Percentiles rank a stretch among this genome's conserved stretches.
These are phyloP conservation scores for Shiraia bambusicola DNA, from an alignment of 2,329 filamentous ascomycete species.

Conservation along the genomic window DNA sequence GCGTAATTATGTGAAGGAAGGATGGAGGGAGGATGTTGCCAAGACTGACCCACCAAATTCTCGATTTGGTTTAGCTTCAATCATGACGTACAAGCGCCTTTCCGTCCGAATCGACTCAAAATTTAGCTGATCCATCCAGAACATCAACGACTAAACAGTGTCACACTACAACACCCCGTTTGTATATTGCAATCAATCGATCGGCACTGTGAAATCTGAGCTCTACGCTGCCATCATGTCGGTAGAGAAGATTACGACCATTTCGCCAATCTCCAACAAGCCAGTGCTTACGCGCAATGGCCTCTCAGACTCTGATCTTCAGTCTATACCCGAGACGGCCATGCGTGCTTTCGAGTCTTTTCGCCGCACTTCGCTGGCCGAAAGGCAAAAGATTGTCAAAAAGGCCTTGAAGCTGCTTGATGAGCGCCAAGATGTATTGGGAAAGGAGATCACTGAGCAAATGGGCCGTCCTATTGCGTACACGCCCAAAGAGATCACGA, in stretches of 20 bases:
- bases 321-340: constrained; percentile 69
- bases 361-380: constrained; percentile 70
- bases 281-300: constrained; percentile 78
- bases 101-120: constrained; percentile 17
- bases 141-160: constrained; percentile 9
- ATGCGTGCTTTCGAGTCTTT: constrained; percentile 75
- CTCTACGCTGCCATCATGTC: constrained; percentile 47
- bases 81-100: constrained; percentile 8
- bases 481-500: constrained; percentile 78
- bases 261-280: constrained; percentile 88
- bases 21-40: background rate
- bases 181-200: constrained; percentile 21
- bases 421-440: constrained; percentile 75
- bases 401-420: constrained; percentile 73
- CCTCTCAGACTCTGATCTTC: constrained; percentile 68
- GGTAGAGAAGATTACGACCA: constrained; percentile 67
- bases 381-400: constrained; percentile 78
- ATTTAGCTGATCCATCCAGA: constrained; percentile 15
- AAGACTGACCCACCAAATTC: background rate
- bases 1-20: constrained; percentile 7
- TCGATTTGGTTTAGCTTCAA: constrained; percentile 4
- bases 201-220: constrained; percentile 6
- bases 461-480: constrained; percentile 94
- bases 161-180: constrained; percentile 10
- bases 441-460: constrained; percentile 83